Conservation (phyloP, 2,329 filamentous ascomycete genomes). For the Elsinoe australis region DNA sequence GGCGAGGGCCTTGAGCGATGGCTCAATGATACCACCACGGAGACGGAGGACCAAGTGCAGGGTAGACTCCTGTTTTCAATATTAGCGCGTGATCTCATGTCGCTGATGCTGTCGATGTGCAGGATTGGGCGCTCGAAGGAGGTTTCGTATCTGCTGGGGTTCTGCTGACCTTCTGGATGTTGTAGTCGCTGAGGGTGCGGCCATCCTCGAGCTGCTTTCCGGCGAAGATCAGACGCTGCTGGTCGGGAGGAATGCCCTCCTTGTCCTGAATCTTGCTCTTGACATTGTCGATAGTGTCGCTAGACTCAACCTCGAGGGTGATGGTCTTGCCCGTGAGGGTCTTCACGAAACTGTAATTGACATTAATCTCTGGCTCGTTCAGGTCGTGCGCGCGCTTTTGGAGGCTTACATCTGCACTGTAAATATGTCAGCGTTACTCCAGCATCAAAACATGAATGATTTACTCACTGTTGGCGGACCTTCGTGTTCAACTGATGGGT, state of each 20-base stretch:
- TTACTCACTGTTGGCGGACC: conserved; percentile 16
- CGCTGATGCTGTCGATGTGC: not conserved
- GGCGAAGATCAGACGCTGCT: conserved; percentile 97
- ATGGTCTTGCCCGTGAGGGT: conserved; percentile 99
- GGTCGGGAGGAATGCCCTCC: conserved; percentile 96
- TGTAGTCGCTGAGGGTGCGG: conserved; percentile 94
- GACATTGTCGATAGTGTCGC: conserved; percentile 99
- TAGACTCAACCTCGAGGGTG: conserved; percentile 98
- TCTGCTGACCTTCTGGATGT: conserved; percentile 70
- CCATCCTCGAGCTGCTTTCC: conserved; percentile 99
- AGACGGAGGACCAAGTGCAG: conserved; percentile 98
- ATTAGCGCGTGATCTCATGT: too few species aligned
- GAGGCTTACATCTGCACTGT: conserved; percentile 82
- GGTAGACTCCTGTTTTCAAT: conserved; percentile 71
- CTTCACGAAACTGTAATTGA: conserved; percentile 82
- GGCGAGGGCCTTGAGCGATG: conserved; percentile 94
- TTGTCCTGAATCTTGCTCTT: conserved; percentile 99
- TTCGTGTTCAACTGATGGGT: not conserved
- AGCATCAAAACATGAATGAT: not conserved
- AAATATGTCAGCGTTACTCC: conserved; percentile 17
- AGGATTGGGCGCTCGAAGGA: not conserved
- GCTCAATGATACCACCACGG: conserved; percentile 98
- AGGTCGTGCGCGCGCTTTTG: conserved; percentile 24
- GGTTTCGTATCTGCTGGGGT: not conserved
- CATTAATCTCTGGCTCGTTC: conserved; percentile 26